Percentiles rank a stretch among this genome's conserved stretches.
These are phyloP conservation scores for Puccinia triticina DNA, from an alignment of 1,284 basidiomycete species.

Conservation along the genomic window DNA sequence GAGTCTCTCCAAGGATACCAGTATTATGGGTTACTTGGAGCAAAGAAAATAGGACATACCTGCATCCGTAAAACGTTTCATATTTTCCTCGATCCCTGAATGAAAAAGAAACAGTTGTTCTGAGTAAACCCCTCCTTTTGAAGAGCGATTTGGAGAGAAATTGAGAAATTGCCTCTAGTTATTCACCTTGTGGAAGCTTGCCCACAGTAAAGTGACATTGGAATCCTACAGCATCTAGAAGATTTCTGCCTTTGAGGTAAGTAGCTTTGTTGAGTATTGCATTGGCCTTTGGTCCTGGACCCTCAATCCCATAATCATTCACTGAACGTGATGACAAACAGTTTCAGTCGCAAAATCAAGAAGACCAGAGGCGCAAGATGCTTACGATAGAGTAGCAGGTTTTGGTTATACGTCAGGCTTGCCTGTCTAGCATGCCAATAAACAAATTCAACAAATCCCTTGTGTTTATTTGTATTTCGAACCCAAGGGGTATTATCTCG, in stretches of 20 bases:
- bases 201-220: background rate
- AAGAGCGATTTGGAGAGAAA: too few relatives aligned
- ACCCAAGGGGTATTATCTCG: background rate
- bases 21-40: background rate
- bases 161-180: background rate
- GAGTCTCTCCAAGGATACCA: background rate
- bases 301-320: constrained; percentile 3
- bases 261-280: background rate
- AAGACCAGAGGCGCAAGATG: background rate
- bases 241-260: background rate
- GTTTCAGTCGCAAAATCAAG: background rate
- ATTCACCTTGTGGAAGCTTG: background rate
- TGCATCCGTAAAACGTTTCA: constrained; percentile 13
- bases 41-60: background rate
- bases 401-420: background rate
- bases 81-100: background rate
- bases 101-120: background rate
- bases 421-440: background rate
- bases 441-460: background rate
- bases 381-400: background rate
- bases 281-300: constrained; percentile 2
- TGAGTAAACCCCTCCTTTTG: background rate
- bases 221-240: constrained; percentile 7
- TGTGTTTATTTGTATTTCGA: background rate
- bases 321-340: background rate